Evolutionary conservation across 208 protist species (phyloP), one percentile per base, ranked within the genome.

Genomic region (Spironucleus salmonicida): DNA sequence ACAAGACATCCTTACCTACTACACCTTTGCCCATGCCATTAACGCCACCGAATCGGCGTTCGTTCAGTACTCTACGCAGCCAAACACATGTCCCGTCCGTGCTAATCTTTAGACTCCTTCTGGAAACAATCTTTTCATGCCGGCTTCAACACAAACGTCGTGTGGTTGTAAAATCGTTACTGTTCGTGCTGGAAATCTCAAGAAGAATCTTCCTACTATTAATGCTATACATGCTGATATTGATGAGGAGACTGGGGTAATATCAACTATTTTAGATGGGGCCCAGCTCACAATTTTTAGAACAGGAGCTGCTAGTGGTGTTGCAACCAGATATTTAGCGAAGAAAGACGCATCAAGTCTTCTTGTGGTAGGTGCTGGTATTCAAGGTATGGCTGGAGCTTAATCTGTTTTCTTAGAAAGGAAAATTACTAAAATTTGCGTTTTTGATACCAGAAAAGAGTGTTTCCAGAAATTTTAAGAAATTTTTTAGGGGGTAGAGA

Each of bases 91-190:
- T n/a, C n/a, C n/a, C n/a, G n/a, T n/a, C n/a, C n/a, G n/a, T n/a
- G n/a, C n/a, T n/a, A n/a, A n/a, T n/a, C n/a, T n/a, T n/a, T n/a
- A n/a, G n/a, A n/a, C n/a, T n/a, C n/a, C n/a, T n/a, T n/a, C n/a
- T 67, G 61, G 61, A 23, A 39, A 15, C 15, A 67, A 15, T 13
- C 61, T 67, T 30, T 67, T 67, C 61, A 67, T 67, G 61, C 61
- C 61, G 15, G 61, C 61, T 38, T 67, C 29, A 39, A 67, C 61
- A 15, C 26, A 34, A 15, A 30, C 15, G 61, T n/a, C 29, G 19
- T 15, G 13, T 13, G 61, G 61, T n/a, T 15, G 19, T 13, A 67
- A 67, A 38, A 38, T 67, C 61, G 61, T 67, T 15, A 39, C 61
- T n/a, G 61, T 67, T 38, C 61, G 61, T 23, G 29, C 23, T 15